Conservation (phyloP, 2,329 filamentous ascomycete species). For the Diaporthe citriasiana region DNA sequence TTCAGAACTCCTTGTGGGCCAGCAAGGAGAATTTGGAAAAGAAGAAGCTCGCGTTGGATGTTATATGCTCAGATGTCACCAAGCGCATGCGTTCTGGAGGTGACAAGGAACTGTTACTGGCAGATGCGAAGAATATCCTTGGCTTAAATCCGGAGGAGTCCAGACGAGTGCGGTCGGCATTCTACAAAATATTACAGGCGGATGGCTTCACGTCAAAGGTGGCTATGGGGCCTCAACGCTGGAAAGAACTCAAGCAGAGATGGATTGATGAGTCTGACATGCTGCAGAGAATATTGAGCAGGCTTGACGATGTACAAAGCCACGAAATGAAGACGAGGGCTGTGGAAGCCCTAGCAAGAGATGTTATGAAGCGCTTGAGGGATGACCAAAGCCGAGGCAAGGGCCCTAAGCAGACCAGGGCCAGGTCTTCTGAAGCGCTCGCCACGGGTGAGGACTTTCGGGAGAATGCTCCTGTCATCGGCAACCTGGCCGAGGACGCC, state of each 20-base stretch:
- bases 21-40: conserved; percentile 70
- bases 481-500: conserved; percentile 19
- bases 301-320: conserved; percentile 65
- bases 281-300: conserved; percentile 68
- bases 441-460: conserved; percentile 55
- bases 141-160: conserved; percentile 60
- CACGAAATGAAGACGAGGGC: conserved; percentile 76
- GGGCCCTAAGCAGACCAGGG: conserved; percentile 34
- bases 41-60: conserved; percentile 79
- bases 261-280: conserved; percentile 75
- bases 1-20: conserved; percentile 72
- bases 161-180: conserved; percentile 74
- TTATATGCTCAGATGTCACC: conserved; percentile 85
- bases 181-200: conserved; percentile 75
- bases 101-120: conserved; percentile 77
- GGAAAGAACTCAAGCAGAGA: conserved; percentile 76
- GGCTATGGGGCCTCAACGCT: conserved; percentile 79
- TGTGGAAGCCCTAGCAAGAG: conserved; percentile 78
- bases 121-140: conserved; percentile 77
- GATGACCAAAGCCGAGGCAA: conserved; percentile 73
- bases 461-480: conserved; percentile 49
- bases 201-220: conserved; percentile 80
- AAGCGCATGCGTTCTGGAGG: conserved; percentile 78
- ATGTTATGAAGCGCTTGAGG: conserved; percentile 82
- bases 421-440: conserved; percentile 28